These are phyloP conservation scores for Botrytis hyacinthi DNA, from an alignment of 2,329 filamentous ascomycete genomes.

Conservation along the genomic window DNA sequence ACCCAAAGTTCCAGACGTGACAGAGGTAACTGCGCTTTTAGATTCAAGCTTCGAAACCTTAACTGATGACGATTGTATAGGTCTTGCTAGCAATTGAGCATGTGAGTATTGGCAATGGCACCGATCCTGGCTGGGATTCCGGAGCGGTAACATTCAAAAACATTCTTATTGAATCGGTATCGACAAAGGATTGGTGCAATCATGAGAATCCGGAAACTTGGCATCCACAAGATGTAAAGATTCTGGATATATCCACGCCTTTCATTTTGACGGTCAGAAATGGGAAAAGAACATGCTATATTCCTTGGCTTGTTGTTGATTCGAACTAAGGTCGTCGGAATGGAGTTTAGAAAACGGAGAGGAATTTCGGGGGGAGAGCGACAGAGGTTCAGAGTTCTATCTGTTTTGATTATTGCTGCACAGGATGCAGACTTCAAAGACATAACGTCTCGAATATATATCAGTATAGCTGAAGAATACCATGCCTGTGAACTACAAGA, in stretches of 20 bases:
- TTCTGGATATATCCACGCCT: neutral
- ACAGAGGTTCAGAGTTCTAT: too few relatives aligned
- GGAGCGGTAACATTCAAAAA: slow-evolving; percentile 18
- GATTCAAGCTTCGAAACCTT: neutral
- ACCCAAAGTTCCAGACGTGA: slow-evolving; percentile 13
- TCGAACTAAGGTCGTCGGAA: neutral
- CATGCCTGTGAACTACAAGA: neutral
- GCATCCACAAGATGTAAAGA: neutral
- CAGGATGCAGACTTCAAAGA: neutral
- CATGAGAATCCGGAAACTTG: neutral
- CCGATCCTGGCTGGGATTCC: slow-evolving; percentile 10
- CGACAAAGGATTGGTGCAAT: slow-evolving; percentile 16
- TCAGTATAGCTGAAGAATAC: neutral
- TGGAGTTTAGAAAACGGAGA: too few relatives aligned
- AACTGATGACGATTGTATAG: neutral
- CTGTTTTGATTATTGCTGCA: neutral
- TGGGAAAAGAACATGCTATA: slow-evolving; percentile 7
- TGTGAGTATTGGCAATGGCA: neutral
- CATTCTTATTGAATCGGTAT: slow-evolving; percentile 6
- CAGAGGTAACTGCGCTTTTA: neutral
- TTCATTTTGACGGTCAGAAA: neutral
- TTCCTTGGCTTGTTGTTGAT: slow-evolving; percentile 1
- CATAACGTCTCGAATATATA: neutral
- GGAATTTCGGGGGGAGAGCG: neutral
- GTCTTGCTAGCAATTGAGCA: slow-evolving; percentile 8